These are phyloP conservation scores for Rhazya stricta DNA, from an alignment of 257 asterid genomes.

Conservation along the genomic window DNA sequence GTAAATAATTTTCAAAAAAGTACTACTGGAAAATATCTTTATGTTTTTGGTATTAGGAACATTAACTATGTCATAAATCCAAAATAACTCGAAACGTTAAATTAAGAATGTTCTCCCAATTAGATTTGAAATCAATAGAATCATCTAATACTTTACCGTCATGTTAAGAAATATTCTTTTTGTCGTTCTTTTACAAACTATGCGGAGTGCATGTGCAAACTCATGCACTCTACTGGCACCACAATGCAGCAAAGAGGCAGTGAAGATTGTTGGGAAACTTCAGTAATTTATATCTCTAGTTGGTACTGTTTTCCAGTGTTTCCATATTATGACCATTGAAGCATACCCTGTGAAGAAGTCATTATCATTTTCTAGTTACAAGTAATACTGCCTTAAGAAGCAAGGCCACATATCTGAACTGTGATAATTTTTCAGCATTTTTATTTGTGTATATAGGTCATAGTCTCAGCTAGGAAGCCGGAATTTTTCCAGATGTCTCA, in stretches of 20 bases:
- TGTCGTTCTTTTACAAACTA: too few species aligned
- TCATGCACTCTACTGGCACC: too few species aligned
- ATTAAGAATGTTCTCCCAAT: background rate
- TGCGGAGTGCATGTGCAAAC: too few species aligned
- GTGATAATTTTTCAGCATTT: background rate
- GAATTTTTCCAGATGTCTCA: constrained; percentile 87
- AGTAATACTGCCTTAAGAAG: background rate
- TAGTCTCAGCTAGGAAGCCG: constrained; percentile 88
- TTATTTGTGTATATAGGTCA: constrained; percentile 43
- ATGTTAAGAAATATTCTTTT: background rate
- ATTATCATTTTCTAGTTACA: background rate
- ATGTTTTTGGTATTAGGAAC: too few species aligned
- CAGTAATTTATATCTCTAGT: background rate
- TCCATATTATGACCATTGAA: background rate
- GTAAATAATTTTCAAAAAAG: too few species aligned
- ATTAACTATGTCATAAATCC: too few species aligned
- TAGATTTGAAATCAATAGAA: background rate
- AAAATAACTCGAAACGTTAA: too few species aligned
- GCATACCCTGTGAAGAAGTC: too few species aligned
- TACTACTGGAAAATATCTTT: too few species aligned
- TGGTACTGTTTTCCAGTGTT: background rate
- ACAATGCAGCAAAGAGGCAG: too few species aligned
- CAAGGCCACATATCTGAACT: background rate
- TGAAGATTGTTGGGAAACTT: background rate
- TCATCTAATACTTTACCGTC: background rate